Base-by-base conservation (phyloP, 352 stramenopile genomes). In the Pythium sukuiense region DNA sequence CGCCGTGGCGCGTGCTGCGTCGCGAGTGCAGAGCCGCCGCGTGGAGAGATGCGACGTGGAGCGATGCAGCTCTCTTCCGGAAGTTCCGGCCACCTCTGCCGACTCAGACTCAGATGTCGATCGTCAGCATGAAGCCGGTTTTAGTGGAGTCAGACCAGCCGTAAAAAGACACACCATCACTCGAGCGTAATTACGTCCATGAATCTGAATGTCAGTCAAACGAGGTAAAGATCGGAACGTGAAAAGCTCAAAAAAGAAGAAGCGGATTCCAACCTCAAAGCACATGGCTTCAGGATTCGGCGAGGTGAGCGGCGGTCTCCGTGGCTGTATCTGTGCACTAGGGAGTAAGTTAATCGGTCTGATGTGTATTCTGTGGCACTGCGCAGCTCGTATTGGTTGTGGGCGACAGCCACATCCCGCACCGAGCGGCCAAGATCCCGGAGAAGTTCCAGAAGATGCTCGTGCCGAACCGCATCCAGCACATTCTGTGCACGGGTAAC, bases 401-500 rank as follows among this genome's bases (percentile, higher is more conserved):
- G 9, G 97, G 97, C 33, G 97, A 99, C 80, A 87, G 95, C 76
- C 96, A 99, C 76, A 98, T 99, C 63, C 97, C 97, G 55, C 90
- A 97, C 46, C 84, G 97, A 63, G 87, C 95, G 1, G 88, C 87
- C 26, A 82, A 93, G 32, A 99, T 99, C 56, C 97, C 96, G 6
- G 94, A 98, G 50, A 98, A 98, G 70, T 99, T 99, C 69, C 90
- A 97, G 71, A 95, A 96, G 65, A 96, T 96, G 79, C 80, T 94
- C 56, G 86, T 95, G 60, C 97, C 97, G 3, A 98, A 98, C 71
- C 99, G 99, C 73, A 99, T 99, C 76, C 95, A 99, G 73, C 97
- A 99, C 73, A 92, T 99, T 11, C 74, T 99, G 56, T 99, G 97
- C 76, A 99, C 97, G 16, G 97, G 97, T 32, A 99, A 99, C 76